phyloP scores from a whole-genome alignment of 2,329 filamentous ascomycete species.

The Nemania diffusa region DNA sequence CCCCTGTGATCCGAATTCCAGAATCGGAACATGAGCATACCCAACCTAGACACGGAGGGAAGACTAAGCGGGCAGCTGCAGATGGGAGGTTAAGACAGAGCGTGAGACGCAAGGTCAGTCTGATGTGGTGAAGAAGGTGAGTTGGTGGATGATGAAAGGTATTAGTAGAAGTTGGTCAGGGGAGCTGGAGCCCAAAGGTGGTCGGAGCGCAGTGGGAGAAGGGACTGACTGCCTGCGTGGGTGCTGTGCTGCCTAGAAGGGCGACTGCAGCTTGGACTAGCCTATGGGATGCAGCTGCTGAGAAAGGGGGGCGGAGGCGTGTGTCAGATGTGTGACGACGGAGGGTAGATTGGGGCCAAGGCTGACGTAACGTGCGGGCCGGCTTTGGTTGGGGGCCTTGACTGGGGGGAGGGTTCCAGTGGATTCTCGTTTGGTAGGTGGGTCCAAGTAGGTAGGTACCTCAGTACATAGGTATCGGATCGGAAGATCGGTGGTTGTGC shows the following conservation, averaged over 20 bases:
- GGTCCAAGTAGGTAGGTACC: not conserved
- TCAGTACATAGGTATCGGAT: conserved; percentile 20
- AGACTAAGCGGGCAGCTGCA: conserved; percentile 26
- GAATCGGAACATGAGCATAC: conserved; percentile 70
- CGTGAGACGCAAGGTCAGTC: conserved; percentile 14
- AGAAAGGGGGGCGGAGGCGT: conserved; percentile 34
- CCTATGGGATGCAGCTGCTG: conserved; percentile 38
- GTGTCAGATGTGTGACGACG: conserved; percentile 44
- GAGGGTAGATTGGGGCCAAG: conserved; percentile 42
- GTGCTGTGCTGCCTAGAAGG: conserved; percentile 33
- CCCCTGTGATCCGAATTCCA: conserved; percentile 68
- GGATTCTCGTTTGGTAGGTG: conserved; percentile 26
- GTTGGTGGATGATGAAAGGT: conserved; percentile 16
- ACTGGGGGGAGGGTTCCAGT: conserved; percentile 21
- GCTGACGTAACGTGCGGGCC: conserved; percentile 49
- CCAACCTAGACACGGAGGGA: conserved; percentile 44
- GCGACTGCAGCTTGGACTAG: conserved; percentile 27
- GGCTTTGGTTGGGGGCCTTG: conserved; percentile 15
- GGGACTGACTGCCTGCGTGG: conserved; percentile 4
- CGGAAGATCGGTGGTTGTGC: conserved; percentile 31
- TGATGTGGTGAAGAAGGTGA: conserved; percentile 4
- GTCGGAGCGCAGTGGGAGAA: conserved; percentile 39
- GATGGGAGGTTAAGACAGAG: conserved; percentile 18
- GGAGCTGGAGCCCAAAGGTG: conserved; percentile 30
- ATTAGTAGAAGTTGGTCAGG: conserved; percentile 17